Conservation (phyloP, 108 stramenopile genomes). For the Cylindrotheca fusiformis region DNA sequence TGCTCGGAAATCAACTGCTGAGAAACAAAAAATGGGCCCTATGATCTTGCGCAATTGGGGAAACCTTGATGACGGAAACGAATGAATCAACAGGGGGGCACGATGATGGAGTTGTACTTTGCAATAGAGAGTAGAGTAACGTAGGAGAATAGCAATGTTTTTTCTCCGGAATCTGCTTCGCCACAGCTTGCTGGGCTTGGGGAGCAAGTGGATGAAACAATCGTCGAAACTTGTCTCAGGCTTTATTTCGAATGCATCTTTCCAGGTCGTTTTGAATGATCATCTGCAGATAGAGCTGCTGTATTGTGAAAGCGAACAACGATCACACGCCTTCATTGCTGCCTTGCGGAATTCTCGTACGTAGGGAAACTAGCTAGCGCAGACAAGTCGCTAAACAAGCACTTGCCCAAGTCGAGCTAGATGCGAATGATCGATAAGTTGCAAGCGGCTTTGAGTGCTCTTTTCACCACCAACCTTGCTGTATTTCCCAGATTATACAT, state of each 20-base stretch:
- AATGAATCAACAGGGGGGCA: constrained; percentile 1
- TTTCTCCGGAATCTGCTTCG: not conserved
- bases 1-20: constrained; percentile 4
- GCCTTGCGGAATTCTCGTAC: too few species aligned
- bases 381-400: too few species aligned
- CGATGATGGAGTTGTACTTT: not conserved
- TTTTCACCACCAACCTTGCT: too few species aligned
- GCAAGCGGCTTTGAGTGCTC: too few species aligned
- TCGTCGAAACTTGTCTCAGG: constrained; percentile 16
- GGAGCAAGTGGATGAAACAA: not conserved
- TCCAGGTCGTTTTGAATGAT: constrained; percentile 10
- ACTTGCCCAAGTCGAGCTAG: too few species aligned
- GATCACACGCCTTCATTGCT: too few species aligned
- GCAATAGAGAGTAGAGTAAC: not conserved
- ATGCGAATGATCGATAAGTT: too few species aligned
- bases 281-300: too few species aligned
- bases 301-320: too few species aligned
- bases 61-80: not conserved
- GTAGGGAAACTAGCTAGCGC: too few species aligned
- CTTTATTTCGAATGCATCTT: constrained; percentile 5
- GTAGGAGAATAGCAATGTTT: constrained; percentile 1
- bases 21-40: not conserved
- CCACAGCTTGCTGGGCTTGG: constrained; percentile 3
- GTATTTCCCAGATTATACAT: too few species aligned
- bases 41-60: not conserved